phyloP scores from a whole-genome alignment of 1,284 basidiomycete species.

The Sporisorium scitamineum region DNA sequence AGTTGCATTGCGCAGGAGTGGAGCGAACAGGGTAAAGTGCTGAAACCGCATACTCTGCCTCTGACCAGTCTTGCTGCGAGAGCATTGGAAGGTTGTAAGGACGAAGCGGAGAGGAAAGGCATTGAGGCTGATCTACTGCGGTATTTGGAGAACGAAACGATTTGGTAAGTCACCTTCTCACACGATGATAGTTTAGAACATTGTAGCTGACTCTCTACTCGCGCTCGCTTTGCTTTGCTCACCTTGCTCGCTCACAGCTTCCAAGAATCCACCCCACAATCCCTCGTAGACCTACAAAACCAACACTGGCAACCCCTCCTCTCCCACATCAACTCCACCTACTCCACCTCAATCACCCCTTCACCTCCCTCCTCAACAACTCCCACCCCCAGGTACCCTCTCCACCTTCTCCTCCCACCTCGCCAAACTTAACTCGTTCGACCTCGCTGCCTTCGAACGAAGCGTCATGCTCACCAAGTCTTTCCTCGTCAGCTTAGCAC shows the following conservation, averaged over 20 bases:
- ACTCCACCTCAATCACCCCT: constrained; percentile 69
- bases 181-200: too few species aligned
- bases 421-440: constrained; percentile 35
- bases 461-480: constrained; percentile 91
- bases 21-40: constrained; percentile 87
- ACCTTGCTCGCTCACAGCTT: too few species aligned
- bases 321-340: constrained; percentile 81
- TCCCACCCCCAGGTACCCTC: constrained; percentile 37
- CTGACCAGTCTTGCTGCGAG: constrained; percentile 86
- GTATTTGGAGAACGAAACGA: constrained; percentile 94
- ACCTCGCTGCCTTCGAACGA: constrained; percentile 81
- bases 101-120: constrained; percentile 75
- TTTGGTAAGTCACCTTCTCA: constrained; percentile 73
- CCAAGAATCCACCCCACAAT: constrained; percentile 80
- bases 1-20: constrained; percentile 92
- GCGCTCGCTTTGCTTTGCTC: too few species aligned
- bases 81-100: constrained; percentile 83
- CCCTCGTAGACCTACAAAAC: constrained; percentile 83
- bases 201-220: not conserved
- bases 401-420: constrained; percentile 35
- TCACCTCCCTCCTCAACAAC: constrained; percentile 48
- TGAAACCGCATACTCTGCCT: constrained; percentile 91
- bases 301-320: constrained; percentile 90
- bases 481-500: constrained; percentile 86
- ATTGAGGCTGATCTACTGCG: constrained; percentile 81